Evolutionary conservation across 2,329 filamentous ascomycete genomes (phyloP).

Genomic region (Aspergillus piperis): DNA sequence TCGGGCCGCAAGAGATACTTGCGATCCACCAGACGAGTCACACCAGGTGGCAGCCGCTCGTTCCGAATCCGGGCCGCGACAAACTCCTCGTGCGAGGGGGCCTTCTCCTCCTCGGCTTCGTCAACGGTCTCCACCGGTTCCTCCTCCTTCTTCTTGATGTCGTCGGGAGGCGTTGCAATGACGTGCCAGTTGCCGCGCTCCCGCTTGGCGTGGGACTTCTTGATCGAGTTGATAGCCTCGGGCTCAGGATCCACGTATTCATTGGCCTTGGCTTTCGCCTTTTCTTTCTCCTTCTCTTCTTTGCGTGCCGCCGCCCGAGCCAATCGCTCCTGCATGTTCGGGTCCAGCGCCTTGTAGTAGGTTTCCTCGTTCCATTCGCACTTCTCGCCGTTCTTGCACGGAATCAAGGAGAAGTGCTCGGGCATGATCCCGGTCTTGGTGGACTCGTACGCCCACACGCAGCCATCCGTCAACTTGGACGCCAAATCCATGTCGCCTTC

Average conservation of each 20-base stretch:
- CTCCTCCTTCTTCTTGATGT: neutral
- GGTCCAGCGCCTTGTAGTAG: slow-evolving; percentile 50
- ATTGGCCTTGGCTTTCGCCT: neutral
- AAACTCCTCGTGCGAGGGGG: slow-evolving; percentile 42
- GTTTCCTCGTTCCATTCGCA: slow-evolving; percentile 58
- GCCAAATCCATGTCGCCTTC: slow-evolving; percentile 58
- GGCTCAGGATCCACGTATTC: neutral
- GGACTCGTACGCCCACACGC: slow-evolving; percentile 63
- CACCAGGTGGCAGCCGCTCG: slow-evolving; percentile 46
- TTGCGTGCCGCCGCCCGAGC: slow-evolving; percentile 27
- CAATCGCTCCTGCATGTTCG: slow-evolving; percentile 32
- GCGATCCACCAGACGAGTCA: slow-evolving; percentile 40
- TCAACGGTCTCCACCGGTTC: slow-evolving; percentile 3
- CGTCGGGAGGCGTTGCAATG: slow-evolving; percentile 5
- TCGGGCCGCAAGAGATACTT: slow-evolving; percentile 60
- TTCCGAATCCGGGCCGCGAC: slow-evolving; percentile 43
- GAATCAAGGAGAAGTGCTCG: slow-evolving; percentile 56
- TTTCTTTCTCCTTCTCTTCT: slow-evolving; percentile 17
- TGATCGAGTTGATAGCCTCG: neutral
- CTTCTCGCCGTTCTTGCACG: slow-evolving; percentile 46
- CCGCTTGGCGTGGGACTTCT: slow-evolving; percentile 14
- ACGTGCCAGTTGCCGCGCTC: slow-evolving; percentile 26
- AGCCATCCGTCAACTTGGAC: slow-evolving; percentile 59
- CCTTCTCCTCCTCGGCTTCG: slow-evolving; percentile 1
- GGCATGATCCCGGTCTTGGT: slow-evolving; percentile 63